Conservation (phyloP, 306 rosid genomes). For the Prunus mongolica region DNA sequence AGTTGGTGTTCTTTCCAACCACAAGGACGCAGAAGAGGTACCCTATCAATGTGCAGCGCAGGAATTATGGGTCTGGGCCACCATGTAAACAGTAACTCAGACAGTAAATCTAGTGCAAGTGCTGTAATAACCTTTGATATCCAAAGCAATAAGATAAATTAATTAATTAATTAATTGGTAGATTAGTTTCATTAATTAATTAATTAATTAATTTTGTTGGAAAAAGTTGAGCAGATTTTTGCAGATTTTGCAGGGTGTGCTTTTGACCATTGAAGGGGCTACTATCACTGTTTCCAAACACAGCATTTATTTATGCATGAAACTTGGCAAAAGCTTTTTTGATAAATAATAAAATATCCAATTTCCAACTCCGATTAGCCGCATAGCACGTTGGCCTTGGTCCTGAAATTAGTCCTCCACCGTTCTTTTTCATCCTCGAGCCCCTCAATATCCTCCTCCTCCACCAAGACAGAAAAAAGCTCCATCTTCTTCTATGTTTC, state of each 20-base stretch:
- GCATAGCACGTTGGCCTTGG: too few relatives aligned
- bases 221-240: neutral
- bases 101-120: neutral
- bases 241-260: neutral
- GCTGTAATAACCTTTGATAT: neutral
- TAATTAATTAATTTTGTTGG: neutral
- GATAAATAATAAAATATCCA: too few relatives aligned
- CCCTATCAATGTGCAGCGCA: slow-evolving; percentile 62
- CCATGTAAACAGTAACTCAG: slow-evolving; percentile 10
- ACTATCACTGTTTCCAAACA: too few relatives aligned
- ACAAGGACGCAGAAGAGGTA: slow-evolving; percentile 91
- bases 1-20: slow-evolving; percentile 90
- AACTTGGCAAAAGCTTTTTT: too few relatives aligned
- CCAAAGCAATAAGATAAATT: neutral
- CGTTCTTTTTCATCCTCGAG: neutral
- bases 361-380: too few relatives aligned
- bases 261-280: too few relatives aligned
- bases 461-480: too few relatives aligned
- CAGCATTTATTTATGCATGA: too few relatives aligned
- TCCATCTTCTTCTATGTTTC: too few relatives aligned
- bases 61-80: slow-evolving; percentile 10
- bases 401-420: neutral
- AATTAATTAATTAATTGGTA: neutral
- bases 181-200: neutral
- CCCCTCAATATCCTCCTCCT: neutral